Evolutionary conservation across 2,329 filamentous ascomycete genomes (phyloP), one percentile per base, ranked within the genome.

Genomic region (Hypoxylon sp.): DNA sequence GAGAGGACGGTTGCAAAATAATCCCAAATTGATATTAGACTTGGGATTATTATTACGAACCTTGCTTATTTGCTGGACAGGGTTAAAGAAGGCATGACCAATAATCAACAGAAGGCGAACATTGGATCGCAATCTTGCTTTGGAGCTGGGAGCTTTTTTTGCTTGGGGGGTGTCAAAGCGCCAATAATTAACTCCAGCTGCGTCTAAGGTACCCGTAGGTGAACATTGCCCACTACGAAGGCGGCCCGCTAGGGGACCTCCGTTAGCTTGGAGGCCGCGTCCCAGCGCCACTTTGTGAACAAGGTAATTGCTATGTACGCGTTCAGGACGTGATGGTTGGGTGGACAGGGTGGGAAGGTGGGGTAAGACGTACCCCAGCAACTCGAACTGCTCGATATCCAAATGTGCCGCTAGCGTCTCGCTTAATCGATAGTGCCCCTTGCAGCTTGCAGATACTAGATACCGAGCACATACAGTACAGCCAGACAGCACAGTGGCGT

Each of bases 21-120:
- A 61, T 48, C 45, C 49, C 38, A 59, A 63, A 44, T 65, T 55
- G 52, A 68, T 65, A 68, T 64, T 61, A 33, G 57, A 65, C 42
- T 65, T 62, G 61, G 61, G 50, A 48, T 62, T 55, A 66, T 62
- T 61, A 61, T 64, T 65, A 58, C 48, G 40, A 65, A 53, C 62
- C 56, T 45, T 65, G 56, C 32, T 46, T 38, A 38, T 14, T 30
- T 28, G 18, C 30, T 48, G n/a, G 30, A 50, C 40, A 61, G 49
- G 61, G 61, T 67, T 44, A 22, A 59, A 36, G 48, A 53, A 58
- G 38, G 40, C 20, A 55, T 32, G 16, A 22, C 65, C 57, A 65
- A 67, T 67, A 40, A 51, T 64, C 40, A 49, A 49, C 20, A 42
- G 32, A 22, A 60, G 44, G 42, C 46, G 48, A 40, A 56, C 24